A percentile compares a stretch with the other conserved stretches of the same genome.
Conservation (phyloP, 352 stramenopile genomes). For the Pythium periplocum region DNA sequence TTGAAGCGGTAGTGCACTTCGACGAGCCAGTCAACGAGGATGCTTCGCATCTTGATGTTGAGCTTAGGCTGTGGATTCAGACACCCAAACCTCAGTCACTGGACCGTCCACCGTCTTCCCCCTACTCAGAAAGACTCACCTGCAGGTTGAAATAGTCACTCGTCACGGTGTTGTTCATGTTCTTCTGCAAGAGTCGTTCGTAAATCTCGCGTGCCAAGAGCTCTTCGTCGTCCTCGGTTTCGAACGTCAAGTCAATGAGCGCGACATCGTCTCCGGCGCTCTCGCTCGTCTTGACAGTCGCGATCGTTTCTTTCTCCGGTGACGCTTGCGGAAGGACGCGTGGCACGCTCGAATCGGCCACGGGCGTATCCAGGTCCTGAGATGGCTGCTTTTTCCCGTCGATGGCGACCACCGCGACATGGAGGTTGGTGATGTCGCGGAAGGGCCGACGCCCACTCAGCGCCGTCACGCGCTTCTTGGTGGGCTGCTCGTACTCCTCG, state of each 20-base stretch:
- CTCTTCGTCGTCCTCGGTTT: neutral
- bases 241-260: neutral
- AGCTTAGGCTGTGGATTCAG: constrained; percentile 24
- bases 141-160: too few relatives aligned
- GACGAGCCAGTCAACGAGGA: constrained; percentile 77
- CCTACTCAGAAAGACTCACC: too few relatives aligned
- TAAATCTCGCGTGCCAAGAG: neutral
- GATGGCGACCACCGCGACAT: constrained; percentile 5
- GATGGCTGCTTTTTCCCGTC: neutral
- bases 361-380: neutral
- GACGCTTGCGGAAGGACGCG: too few relatives aligned
- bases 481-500: neutral
- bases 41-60: constrained; percentile 52
- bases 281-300: neutral
- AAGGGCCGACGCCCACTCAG: constrained; percentile 33
- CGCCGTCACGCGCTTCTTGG: neutral
- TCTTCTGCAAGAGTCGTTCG: constrained; percentile 6
- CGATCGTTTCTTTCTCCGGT: neutral
- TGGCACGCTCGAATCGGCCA: neutral
- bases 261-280: neutral
- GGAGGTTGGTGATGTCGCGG: constrained; percentile 42
- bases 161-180: constrained; percentile 4
- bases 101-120: too few relatives aligned
- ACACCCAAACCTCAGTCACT: too few relatives aligned
- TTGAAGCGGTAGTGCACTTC: constrained; percentile 99